Conservation (phyloP, 2,329 filamentous ascomycete genomes). For the Teratosphaeriaceae sp. region DNA sequence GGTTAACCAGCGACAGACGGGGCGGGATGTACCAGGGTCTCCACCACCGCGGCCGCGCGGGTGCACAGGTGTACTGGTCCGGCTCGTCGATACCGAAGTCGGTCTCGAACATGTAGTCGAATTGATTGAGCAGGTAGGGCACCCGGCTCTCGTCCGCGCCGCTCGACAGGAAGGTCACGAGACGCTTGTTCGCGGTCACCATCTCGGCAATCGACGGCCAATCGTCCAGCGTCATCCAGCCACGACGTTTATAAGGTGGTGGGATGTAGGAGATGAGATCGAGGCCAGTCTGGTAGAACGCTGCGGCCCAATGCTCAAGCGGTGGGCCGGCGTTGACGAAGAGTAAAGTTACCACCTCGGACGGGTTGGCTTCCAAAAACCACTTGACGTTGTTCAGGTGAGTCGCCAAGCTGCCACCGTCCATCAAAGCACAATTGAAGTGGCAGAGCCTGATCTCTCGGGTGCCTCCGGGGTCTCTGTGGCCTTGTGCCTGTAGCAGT, state of each 20-base stretch:
- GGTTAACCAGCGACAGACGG: conserved; percentile 43
- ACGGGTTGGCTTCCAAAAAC: conserved; percentile 18
- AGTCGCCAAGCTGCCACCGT: conserved; percentile 18
- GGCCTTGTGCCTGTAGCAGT: conserved; percentile 21
- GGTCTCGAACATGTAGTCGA: conserved; percentile 42
- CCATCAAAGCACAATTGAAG: conserved; percentile 23
- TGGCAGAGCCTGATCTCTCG: conserved; percentile 21
- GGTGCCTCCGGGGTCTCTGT: conserved; percentile 15
- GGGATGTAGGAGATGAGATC: conserved; percentile 38
- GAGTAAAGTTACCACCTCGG: conserved; percentile 22
- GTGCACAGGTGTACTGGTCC: conserved; percentile 32
- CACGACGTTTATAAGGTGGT: conserved; percentile 13
- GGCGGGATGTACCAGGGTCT: conserved; percentile 18
- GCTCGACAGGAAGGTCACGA: conserved; percentile 41
- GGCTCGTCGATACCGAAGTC: conserved; percentile 31
- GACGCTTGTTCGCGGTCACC: conserved; percentile 35
- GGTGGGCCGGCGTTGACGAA: conserved; percentile 37
- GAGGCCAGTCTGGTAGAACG: conserved; percentile 47
- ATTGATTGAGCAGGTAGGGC: conserved; percentile 33
- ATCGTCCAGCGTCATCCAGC: conserved; percentile 10
- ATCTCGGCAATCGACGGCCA: conserved; percentile 40
- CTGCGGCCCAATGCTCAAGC: conserved; percentile 37
- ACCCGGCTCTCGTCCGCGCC: conserved; percentile 32
- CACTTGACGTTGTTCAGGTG: conserved; percentile 13
- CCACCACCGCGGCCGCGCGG: conserved; percentile 18